Evolutionary conservation across 177 flowering plant genomes (phyloP).

Genomic region (Vitis hybrid): DNA sequence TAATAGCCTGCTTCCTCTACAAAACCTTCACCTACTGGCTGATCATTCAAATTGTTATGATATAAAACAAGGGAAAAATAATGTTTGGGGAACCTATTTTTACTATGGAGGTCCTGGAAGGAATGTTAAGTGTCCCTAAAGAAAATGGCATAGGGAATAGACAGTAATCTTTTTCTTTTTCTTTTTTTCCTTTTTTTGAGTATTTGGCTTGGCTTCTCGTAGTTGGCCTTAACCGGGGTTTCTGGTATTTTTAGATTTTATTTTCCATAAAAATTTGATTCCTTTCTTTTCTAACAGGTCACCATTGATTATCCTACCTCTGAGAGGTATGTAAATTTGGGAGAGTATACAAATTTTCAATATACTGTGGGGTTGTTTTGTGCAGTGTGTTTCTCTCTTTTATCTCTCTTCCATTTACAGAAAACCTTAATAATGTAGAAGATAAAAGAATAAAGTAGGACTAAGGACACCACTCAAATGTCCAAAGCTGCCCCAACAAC

Average conservation of each 20-base stretch:
- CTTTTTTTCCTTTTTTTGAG: slow-evolving; percentile 7
- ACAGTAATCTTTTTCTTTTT: neutral
- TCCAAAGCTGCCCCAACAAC: too few relatives aligned
- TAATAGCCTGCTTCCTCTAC: slow-evolving; percentile 37
- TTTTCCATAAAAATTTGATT: slow-evolving; percentile 8
- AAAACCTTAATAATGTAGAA: neutral
- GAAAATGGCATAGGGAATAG: neutral
- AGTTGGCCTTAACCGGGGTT: slow-evolving; percentile 13
- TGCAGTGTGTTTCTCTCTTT: neutral
- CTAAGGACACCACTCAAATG: too few relatives aligned
- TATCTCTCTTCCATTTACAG: neutral
- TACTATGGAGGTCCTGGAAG: slow-evolving; percentile 63
- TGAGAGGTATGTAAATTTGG: slow-evolving; percentile 34
- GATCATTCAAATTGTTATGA: slow-evolving; percentile 50
- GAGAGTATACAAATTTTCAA: slow-evolving; percentile 30
- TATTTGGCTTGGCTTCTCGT: slow-evolving; percentile 8
- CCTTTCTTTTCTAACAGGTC: slow-evolving; percentile 19
- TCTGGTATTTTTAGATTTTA: slow-evolving; percentile 17
- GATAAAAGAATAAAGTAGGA: neutral
- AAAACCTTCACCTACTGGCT: slow-evolving; percentile 39
- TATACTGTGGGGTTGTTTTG: slow-evolving; percentile 25
- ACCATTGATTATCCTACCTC: slow-evolving; percentile 24
- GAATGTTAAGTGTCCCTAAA: slow-evolving; percentile 44
- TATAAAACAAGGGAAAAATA: slow-evolving; percentile 35
- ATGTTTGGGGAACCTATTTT: slow-evolving; percentile 50